phyloP scores from a whole-genome alignment of 164 flowering plant genomes.

The Dillenia turbinata region DNA sequence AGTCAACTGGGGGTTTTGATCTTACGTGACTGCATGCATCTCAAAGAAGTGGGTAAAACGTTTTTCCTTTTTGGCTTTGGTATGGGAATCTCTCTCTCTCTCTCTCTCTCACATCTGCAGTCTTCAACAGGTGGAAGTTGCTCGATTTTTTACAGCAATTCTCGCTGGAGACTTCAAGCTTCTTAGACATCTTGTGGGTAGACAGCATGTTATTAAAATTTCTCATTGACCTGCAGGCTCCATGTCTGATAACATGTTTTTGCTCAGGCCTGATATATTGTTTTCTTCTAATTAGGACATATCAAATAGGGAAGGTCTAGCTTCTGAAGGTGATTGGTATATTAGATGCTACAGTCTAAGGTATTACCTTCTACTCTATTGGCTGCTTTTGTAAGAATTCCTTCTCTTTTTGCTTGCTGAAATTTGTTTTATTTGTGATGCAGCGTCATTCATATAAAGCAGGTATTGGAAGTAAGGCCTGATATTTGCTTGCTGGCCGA shows the following conservation, averaged over 20 bases:
- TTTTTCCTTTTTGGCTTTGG: not conserved
- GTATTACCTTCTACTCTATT: slow-evolving; percentile 23
- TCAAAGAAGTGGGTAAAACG: slow-evolving; percentile 55
- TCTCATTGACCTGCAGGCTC: not conserved
- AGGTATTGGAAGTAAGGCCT: slow-evolving; percentile 60
- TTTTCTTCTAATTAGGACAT: slow-evolving; percentile 52
- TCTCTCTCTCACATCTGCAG: not conserved
- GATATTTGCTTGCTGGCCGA: slow-evolving; percentile 63
- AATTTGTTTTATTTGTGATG: slow-evolving; percentile 12
- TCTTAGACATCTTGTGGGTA: slow-evolving; percentile 73
- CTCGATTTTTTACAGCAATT: slow-evolving; percentile 50
- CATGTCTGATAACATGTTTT: not conserved
- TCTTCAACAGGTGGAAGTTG: slow-evolving; percentile 62
- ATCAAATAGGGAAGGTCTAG: slow-evolving; percentile 90
- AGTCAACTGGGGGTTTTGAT: slow-evolving; percentile 59
- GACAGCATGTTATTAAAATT: not conserved
- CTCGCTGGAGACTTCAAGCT: slow-evolving; percentile 64
- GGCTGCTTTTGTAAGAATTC: not conserved
- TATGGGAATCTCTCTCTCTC: slow-evolving; percentile 3
- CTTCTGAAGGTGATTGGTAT: slow-evolving; percentile 73
- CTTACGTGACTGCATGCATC: slow-evolving; percentile 92
- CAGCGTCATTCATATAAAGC: slow-evolving; percentile 54
- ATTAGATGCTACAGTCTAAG: slow-evolving; percentile 52
- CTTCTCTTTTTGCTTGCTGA: not conserved
- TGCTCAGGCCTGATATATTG: too few species aligned